Conservation (phyloP, 495 filamentous ascomycete genomes). For the Hapsidospora chrysogenum region DNA sequence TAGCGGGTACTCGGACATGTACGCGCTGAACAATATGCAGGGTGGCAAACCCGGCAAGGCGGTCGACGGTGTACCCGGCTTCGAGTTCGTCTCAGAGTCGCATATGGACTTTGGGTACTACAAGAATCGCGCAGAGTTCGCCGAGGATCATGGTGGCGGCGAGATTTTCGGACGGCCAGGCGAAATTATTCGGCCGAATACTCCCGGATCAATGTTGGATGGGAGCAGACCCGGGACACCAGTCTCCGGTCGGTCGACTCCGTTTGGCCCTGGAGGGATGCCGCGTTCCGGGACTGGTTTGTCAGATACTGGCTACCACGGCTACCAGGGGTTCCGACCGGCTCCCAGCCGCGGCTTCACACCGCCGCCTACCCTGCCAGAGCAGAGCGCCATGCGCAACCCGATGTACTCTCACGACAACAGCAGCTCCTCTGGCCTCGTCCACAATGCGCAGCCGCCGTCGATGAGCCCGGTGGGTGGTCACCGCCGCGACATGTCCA, state of each 20-base stretch:
- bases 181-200: conserved; percentile 52
- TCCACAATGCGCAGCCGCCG: conserved; percentile 23
- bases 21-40: conserved; percentile 69
- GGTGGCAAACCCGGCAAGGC: conserved; percentile 53
- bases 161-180: conserved; percentile 50
- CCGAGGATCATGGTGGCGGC: conserved; percentile 68
- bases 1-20: conserved; percentile 49
- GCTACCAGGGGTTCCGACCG: background rate
- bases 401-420: conserved; percentile 23
- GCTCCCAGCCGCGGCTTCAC: background rate
- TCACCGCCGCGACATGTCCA: conserved; percentile 9
- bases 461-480: conserved; percentile 14
- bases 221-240: conserved; percentile 27
- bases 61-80: conserved; percentile 33
- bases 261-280: conserved; percentile 7
- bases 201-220: conserved; percentile 38
- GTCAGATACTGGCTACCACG: background rate
- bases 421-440: conserved; percentile 25
- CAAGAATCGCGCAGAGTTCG: conserved; percentile 79
- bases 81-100: conserved; percentile 79
- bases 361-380: background rate
- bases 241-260: conserved; percentile 11
- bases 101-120: conserved; percentile 89
- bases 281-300: background rate
- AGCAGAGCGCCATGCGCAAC: conserved; percentile 8